Conservation (phyloP, 768 basidiomycete genomes). For the Mrakia frigida region DNA sequence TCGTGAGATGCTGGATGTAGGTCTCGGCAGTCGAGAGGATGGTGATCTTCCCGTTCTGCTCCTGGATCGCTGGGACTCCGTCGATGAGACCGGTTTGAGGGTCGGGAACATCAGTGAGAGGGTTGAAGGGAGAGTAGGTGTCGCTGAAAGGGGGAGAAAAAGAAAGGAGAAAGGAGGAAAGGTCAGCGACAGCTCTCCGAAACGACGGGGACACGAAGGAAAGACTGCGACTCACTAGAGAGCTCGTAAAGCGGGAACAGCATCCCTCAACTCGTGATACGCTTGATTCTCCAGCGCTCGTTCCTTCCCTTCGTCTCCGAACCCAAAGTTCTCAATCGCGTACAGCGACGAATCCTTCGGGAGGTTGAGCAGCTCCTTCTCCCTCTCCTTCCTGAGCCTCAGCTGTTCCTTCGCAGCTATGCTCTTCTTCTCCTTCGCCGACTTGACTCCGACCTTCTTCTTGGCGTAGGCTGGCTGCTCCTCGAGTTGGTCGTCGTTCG, state of each 20-base stretch:
- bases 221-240: neutral
- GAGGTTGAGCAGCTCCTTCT: neutral
- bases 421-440: neutral
- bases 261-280: neutral
- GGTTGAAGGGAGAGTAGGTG: conserved; percentile 1
- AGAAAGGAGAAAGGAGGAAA: neutral
- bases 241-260: neutral
- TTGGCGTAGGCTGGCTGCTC: neutral
- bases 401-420: neutral
- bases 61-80: neutral
- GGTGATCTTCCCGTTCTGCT: neutral
- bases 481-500: neutral
- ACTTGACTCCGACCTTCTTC: conserved; percentile 9
- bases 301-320: neutral
- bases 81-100: neutral
- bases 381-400: conserved; percentile 4
- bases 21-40: neutral
- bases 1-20: neutral
- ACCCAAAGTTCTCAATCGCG: neutral
- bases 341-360: neutral
- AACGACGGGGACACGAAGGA: neutral
- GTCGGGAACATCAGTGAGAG: neutral
- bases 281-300: neutral
- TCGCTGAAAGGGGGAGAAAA: neutral
- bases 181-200: neutral